Percentiles rank a stretch among this genome's conserved stretches.
These are phyloP conservation scores for Penicillium simplicissimum DNA, from an alignment of 495 filamentous ascomycete species.

Conservation along the genomic window DNA sequence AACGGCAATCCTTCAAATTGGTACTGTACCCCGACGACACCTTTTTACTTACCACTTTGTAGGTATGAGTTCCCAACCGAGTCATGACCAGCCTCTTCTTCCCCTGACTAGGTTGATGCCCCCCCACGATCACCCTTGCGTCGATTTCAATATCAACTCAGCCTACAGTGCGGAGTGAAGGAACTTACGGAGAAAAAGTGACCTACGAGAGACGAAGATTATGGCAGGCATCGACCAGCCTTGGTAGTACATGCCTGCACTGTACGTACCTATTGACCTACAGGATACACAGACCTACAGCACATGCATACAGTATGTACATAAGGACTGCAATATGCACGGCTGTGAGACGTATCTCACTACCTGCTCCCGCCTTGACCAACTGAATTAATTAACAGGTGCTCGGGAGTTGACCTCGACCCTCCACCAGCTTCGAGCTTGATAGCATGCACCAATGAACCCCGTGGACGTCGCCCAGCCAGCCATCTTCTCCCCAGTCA, in stretches of 20 bases:
- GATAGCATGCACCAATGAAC: background rate
- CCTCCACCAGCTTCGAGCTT: background rate
- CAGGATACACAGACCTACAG: background rate
- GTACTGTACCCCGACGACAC: background rate
- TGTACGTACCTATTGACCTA: background rate
- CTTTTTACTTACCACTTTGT: background rate
- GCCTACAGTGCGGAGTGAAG: conserved; percentile 9
- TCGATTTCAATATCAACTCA: background rate
- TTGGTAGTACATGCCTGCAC: conserved; percentile 4
- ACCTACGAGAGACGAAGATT: conserved; percentile 19
- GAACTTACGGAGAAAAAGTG: conserved; percentile 18
- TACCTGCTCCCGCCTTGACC: background rate
- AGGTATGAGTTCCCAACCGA: background rate
- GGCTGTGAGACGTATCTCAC: background rate
- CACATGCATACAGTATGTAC: background rate
- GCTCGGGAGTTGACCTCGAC: background rate
- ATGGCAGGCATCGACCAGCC: conserved; percentile 11
- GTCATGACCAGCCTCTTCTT: background rate
- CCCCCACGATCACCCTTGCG: conserved; percentile 1
- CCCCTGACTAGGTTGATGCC: background rate
- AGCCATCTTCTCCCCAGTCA: background rate
- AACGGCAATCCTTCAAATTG: background rate
- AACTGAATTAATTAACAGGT: background rate
- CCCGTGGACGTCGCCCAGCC: background rate
- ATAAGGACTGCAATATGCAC: background rate